Evolutionary conservation across 352 stramenopile genomes (phyloP).

Genomic region (Pythium pyrilobum): DNA sequence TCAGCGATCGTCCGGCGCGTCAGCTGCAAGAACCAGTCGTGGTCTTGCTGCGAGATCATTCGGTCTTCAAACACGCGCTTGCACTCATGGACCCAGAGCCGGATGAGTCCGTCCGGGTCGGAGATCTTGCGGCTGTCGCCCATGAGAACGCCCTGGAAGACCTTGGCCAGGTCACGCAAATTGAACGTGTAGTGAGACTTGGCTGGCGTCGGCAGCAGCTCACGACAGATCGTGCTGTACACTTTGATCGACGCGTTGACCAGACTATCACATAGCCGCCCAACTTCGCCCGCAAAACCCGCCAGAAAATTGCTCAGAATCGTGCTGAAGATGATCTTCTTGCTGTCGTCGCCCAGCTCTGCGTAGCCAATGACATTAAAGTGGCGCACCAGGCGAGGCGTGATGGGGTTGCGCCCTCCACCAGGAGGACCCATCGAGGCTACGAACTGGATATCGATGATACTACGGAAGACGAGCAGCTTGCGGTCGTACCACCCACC

Average conservation of each 20-base stretch:
- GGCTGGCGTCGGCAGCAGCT: slow-evolving; percentile 90
- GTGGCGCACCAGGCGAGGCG: slow-evolving; percentile 85
- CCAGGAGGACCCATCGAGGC: slow-evolving; percentile 90
- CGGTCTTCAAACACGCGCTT: slow-evolving; percentile 94
- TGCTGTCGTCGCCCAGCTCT: slow-evolving; percentile 86
- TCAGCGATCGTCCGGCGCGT: slow-evolving; percentile 59
- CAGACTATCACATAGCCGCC: slow-evolving; percentile 51
- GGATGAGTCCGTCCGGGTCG: slow-evolving; percentile 57
- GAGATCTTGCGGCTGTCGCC: slow-evolving; percentile 68
- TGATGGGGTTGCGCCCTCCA: slow-evolving; percentile 90
- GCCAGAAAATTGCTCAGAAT: slow-evolving; percentile 88
- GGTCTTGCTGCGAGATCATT: slow-evolving; percentile 89
- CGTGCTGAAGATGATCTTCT: slow-evolving; percentile 90
- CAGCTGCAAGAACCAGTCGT: slow-evolving; percentile 86
- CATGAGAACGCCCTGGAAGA: slow-evolving; percentile 92
- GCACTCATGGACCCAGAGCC: slow-evolving; percentile 92
- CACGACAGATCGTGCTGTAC: slow-evolving; percentile 87
- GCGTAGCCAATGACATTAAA: slow-evolving; percentile 93
- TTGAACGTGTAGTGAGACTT: slow-evolving; percentile 97
- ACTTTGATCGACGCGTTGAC: slow-evolving; percentile 86
- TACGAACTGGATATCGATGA: slow-evolving; percentile 88
- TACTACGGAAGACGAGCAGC: slow-evolving; percentile 84
- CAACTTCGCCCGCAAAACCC: slow-evolving; percentile 44
- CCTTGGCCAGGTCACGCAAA: slow-evolving; percentile 91
- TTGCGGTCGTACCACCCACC: slow-evolving; percentile 94